Evolutionary conservation across 2,329 filamentous ascomycete genomes (phyloP).

Genomic region (Colletotrichum magnum): DNA sequence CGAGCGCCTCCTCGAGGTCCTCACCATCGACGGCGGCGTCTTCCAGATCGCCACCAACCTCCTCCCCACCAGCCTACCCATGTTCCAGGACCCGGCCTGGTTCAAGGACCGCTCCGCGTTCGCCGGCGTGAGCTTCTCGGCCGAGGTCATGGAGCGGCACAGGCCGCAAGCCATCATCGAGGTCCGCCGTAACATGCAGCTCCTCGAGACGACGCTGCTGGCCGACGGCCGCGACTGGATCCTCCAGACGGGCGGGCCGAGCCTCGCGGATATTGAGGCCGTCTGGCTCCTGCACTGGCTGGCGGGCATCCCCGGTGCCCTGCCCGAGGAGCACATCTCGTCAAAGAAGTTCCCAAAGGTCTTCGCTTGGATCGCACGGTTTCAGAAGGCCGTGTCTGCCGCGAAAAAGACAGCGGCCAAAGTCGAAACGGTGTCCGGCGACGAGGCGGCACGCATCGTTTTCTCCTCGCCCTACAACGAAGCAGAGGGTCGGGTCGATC

Average conservation of each 20-base stretch:
- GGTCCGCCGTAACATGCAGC: conserved; percentile 66
- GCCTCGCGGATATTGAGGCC: conserved; percentile 77
- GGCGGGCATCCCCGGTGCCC: conserved; percentile 64
- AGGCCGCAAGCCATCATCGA: conserved; percentile 70
- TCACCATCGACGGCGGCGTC: conserved; percentile 69
- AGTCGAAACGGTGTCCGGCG: conserved; percentile 63
- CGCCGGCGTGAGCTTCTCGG: conserved; percentile 46
- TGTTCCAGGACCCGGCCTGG: conserved; percentile 71
- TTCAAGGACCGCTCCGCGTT: conserved; percentile 67
- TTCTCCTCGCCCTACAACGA: conserved; percentile 60
- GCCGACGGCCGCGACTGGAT: conserved; percentile 78
- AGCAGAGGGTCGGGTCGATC: conserved; percentile 58
- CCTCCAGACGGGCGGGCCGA: conserved; percentile 64
- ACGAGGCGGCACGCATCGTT: conserved; percentile 62
- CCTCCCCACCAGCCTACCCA: conserved; percentile 69
- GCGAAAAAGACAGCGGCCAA: conserved; percentile 55
- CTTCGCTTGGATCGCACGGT: conserved; percentile 76
- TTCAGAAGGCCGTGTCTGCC: conserved; percentile 62
- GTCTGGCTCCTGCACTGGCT: conserved; percentile 80
- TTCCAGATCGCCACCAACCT: conserved; percentile 68
- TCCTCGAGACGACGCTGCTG: conserved; percentile 74
- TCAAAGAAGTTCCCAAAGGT: conserved; percentile 68
- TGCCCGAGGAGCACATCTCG: conserved; percentile 68
- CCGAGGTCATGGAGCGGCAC: conserved; percentile 44
- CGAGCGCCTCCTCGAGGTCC: conserved; percentile 68